Evolutionary conservation across 352 stramenopile genomes (phyloP).

Genomic region (Globisporangium orthogonon): DNA sequence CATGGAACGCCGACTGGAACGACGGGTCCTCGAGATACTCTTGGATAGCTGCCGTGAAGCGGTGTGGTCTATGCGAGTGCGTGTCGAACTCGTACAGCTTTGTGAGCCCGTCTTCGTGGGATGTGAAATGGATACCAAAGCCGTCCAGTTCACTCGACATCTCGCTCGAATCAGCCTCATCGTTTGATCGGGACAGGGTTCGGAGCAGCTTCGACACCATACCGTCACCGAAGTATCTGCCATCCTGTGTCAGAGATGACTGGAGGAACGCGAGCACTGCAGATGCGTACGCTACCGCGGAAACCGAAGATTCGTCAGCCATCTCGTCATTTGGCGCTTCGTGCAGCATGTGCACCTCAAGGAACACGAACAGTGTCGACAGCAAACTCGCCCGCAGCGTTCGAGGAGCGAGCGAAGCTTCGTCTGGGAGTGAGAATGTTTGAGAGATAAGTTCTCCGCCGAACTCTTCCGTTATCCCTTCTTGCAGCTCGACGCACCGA

Average conservation of each 20-base stretch:
- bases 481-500: slow-evolving; percentile 12
- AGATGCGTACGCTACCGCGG: slow-evolving; percentile 26
- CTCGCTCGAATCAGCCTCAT: slow-evolving; percentile 16
- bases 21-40: slow-evolving; percentile 9
- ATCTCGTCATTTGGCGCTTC: background rate
- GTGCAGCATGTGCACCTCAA: slow-evolving; percentile 8
- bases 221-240: slow-evolving; percentile 9
- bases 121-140: slow-evolving; percentile 46
- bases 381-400: slow-evolving; percentile 9
- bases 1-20: slow-evolving; percentile 3
- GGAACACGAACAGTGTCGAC: slow-evolving; percentile 7
- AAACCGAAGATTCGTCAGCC: slow-evolving; percentile 17
- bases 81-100: slow-evolving; percentile 1
- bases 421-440: background rate
- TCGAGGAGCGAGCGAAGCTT: background rate
- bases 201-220: slow-evolving; percentile 28
- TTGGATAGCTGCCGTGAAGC: slow-evolving; percentile 11
- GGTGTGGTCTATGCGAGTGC: slow-evolving; percentile 3
- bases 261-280: slow-evolving; percentile 33
- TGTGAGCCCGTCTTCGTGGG: slow-evolving; percentile 25
- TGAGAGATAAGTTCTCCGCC: slow-evolving; percentile 1
- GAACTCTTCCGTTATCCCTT: background rate
- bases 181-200: slow-evolving; percentile 23
- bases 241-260: background rate
- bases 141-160: slow-evolving; percentile 32